These are phyloP conservation scores for Ottelia alismoides DNA, from an alignment of 106 monocot genomes.

Conservation along the genomic window DNA sequence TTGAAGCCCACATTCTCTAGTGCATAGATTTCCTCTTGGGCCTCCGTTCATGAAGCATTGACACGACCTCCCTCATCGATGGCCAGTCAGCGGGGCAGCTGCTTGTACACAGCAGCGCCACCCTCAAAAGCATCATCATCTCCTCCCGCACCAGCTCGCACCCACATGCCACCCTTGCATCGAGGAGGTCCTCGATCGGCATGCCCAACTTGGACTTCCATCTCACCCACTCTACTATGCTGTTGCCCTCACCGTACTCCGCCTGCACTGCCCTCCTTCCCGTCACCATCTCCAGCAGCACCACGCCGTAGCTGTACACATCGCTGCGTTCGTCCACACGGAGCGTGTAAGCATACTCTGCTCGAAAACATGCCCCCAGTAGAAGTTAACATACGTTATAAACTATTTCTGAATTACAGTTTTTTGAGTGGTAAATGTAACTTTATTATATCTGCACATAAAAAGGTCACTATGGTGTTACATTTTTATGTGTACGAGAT, in stretches of 20 bases:
- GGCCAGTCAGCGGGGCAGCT: constrained; percentile 41
- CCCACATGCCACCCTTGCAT: constrained; percentile 1
- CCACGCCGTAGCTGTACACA: constrained; percentile 62
- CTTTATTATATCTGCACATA: too few relatives aligned
- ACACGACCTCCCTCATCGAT: constrained; percentile 60
- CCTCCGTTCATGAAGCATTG: constrained; percentile 40
- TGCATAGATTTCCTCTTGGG: constrained; percentile 26
- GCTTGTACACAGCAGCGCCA: constrained; percentile 55
- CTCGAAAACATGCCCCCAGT: too few relatives aligned
- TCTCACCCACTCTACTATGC: constrained; percentile 57
- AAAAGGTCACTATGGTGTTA: too few relatives aligned
- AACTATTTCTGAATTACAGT: too few relatives aligned
- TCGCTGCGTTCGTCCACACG: constrained; percentile 65
- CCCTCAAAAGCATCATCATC: constrained; percentile 48
- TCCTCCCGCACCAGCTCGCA: constrained; percentile 52
- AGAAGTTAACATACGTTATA: not conserved
- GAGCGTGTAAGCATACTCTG: constrained; percentile 64
- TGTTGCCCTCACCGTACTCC: constrained; percentile 58
- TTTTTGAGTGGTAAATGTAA: too few relatives aligned
- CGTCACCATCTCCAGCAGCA: too few relatives aligned
- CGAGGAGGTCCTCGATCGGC: constrained; percentile 21
- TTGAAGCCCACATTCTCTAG: too few relatives aligned
- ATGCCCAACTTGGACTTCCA: constrained; percentile 6
- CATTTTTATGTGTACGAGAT: too few relatives aligned
- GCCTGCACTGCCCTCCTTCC: constrained; percentile 51